Conservation (phyloP, 495 filamentous ascomycete species). For the Cercophora samala region DNA sequence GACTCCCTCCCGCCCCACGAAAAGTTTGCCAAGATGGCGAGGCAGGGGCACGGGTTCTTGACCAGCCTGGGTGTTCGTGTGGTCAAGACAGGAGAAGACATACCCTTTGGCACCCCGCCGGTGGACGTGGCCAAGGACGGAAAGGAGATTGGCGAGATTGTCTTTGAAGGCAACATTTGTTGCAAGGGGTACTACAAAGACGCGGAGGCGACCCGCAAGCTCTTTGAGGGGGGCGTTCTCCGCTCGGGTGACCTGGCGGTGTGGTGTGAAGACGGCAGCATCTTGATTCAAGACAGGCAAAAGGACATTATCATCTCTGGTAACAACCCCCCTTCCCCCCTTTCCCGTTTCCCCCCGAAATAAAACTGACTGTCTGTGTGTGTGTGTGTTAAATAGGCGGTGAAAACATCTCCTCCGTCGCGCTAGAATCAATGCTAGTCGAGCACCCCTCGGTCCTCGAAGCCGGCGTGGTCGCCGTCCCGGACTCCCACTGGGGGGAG, state of each 20-base stretch:
- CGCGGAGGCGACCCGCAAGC: slow-evolving; percentile 74
- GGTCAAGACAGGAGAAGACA: slow-evolving; percentile 62
- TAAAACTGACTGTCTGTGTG: not conserved
- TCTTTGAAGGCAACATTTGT: slow-evolving; percentile 90
- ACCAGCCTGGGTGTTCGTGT: slow-evolving; percentile 78
- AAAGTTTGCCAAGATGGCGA: slow-evolving; percentile 80
- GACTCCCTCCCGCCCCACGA: slow-evolving; percentile 64
- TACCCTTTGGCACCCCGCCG: slow-evolving; percentile 60
- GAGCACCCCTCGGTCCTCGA: slow-evolving; percentile 87
- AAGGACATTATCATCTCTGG: slow-evolving; percentile 99
- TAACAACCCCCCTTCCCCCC: slow-evolving; percentile 43
- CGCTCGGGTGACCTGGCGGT: slow-evolving; percentile 93
- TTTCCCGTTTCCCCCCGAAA: not conserved
- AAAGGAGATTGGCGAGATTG: slow-evolving; percentile 89
- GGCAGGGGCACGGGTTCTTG: slow-evolving; percentile 87
- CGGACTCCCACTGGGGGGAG: slow-evolving; percentile 92
- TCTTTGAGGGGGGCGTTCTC: slow-evolving; percentile 82
- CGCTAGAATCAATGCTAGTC: slow-evolving; percentile 87
- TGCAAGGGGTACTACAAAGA: slow-evolving; percentile 91
- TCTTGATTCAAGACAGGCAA: slow-evolving; percentile 88
- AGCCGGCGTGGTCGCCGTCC: slow-evolving; percentile 83
- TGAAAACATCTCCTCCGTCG: slow-evolving; percentile 94
- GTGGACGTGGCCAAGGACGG: slow-evolving; percentile 78
- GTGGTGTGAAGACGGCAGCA: slow-evolving; percentile 81
- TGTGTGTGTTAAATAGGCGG: slow-evolving; percentile 56